These are phyloP conservation scores for Tardiomyces digboiensis DNA, from an alignment of 1,139 yeast species.

Conservation along the genomic window DNA sequence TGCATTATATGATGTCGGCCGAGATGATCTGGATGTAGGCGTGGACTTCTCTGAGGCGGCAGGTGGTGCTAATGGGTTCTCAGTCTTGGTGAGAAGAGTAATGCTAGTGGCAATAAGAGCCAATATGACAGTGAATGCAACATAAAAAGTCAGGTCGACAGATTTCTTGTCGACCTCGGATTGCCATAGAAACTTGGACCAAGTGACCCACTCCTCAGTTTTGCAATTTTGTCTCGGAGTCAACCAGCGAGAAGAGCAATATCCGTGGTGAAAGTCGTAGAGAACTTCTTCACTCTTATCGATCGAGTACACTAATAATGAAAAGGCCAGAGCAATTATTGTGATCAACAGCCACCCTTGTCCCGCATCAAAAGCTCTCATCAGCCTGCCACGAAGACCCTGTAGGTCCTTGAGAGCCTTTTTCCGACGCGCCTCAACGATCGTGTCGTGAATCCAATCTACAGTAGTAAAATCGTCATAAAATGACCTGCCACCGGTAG, in stretches of 20 bases:
- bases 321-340: slow-evolving; percentile 64
- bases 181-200: slow-evolving; percentile 30
- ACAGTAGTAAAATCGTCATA: slow-evolving; percentile 42
- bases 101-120: slow-evolving; percentile 39
- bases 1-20: background rate
- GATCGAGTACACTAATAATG: slow-evolving; percentile 71
- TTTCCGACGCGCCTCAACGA: slow-evolving; percentile 31
- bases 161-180: slow-evolving; percentile 7
- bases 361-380: slow-evolving; percentile 33
- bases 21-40: background rate
- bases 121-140: slow-evolving; percentile 32
- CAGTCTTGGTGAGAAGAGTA: slow-evolving; percentile 40
- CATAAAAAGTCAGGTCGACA: slow-evolving; percentile 34
- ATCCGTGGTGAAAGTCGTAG: slow-evolving; percentile 48
- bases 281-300: slow-evolving; percentile 56
- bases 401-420: slow-evolving; percentile 5
- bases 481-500: background rate
- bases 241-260: slow-evolving; percentile 41
- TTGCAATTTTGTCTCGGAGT: slow-evolving; percentile 36
- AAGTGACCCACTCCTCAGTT: slow-evolving; percentile 37
- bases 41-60: slow-evolving; percentile 1
- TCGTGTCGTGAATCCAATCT: slow-evolving; percentile 82
- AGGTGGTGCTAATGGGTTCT: background rate
- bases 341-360: slow-evolving; percentile 74
- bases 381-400: slow-evolving; percentile 5